Evolutionary conservation across 1,284 basidiomycete species (phyloP).

Genomic region (Boletus smithii): DNA sequence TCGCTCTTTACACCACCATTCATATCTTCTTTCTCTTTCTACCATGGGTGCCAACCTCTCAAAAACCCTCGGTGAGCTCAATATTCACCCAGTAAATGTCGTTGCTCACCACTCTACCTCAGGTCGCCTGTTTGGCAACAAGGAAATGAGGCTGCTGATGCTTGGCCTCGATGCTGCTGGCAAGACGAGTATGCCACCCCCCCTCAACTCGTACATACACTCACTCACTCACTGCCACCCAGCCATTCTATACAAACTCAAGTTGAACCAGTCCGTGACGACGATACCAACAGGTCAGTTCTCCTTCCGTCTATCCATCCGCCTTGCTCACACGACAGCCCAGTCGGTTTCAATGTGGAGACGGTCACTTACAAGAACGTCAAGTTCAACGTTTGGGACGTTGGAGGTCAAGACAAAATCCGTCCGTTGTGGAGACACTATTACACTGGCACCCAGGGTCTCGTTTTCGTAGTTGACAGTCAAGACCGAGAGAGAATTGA

Average conservation of each 20-base stretch:
- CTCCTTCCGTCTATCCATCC: slow-evolving; percentile 12
- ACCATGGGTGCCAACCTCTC: slow-evolving; percentile 76
- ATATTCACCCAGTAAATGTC: background rate
- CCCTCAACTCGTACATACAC: background rate
- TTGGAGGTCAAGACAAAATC: slow-evolving; percentile 99
- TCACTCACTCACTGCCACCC: slow-evolving; percentile 21
- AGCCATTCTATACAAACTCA: slow-evolving; percentile 99
- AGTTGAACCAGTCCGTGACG: slow-evolving; percentile 97
- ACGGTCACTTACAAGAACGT: slow-evolving; percentile 99
- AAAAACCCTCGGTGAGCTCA: slow-evolving; percentile 60
- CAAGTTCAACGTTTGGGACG: slow-evolving; percentile 99
- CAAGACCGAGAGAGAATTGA: slow-evolving; percentile 94
- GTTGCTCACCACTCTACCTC: slow-evolving; percentile 22
- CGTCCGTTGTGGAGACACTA: slow-evolving; percentile 98
- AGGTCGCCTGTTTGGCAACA: slow-evolving; percentile 97
- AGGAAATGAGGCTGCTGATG: slow-evolving; percentile 96
- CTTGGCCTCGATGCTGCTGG: slow-evolving; percentile 94
- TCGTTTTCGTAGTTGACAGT: slow-evolving; percentile 93
- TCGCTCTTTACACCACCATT: slow-evolving; percentile 45
- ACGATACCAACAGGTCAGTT: slow-evolving; percentile 93
- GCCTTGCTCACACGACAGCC: slow-evolving; percentile 11
- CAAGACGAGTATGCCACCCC: slow-evolving; percentile 77
- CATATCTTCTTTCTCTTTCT: background rate
- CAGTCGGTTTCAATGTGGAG: slow-evolving; percentile 98
- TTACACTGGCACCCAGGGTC: slow-evolving; percentile 97